phyloP scores from a whole-genome alignment of 2,329 filamentous ascomycete species.

The Fusarium nelsonii region DNA sequence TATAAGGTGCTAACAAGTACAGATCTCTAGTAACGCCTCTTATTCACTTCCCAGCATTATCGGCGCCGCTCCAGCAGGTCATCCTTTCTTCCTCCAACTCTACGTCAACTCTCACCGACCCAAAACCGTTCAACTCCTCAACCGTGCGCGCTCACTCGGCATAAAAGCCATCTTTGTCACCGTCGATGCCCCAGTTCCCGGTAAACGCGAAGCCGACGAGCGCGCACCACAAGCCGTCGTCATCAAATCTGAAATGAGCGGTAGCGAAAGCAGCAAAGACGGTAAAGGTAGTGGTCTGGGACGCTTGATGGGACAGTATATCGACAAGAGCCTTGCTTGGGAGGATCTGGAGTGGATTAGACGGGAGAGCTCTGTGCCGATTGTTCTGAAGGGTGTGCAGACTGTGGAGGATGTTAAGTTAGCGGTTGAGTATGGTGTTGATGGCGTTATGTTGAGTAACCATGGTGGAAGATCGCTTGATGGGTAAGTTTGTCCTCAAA shows the following conservation, averaged over 20 bases:
- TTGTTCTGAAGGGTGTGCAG: constrained; percentile 70
- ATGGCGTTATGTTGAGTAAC: constrained; percentile 69
- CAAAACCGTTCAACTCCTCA: constrained; percentile 62
- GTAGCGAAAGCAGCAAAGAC: constrained; percentile 60
- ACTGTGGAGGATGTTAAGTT: constrained; percentile 65
- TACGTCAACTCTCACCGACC: constrained; percentile 65
- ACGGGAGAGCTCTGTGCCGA: constrained; percentile 58
- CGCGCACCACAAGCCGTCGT: constrained; percentile 62
- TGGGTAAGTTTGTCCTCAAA: constrained; percentile 45
- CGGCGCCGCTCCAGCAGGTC: constrained; percentile 36
- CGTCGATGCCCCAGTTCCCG: constrained; percentile 67
- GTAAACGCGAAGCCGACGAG: constrained; percentile 69
- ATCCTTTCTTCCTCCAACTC: constrained; percentile 57
- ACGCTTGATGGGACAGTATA: constrained; percentile 63
- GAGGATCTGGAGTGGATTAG: constrained; percentile 66
- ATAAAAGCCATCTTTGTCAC: constrained; percentile 66
- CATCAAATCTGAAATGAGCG: constrained; percentile 54
- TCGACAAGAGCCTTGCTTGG: constrained; percentile 66
- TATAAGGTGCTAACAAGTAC: not conserved
- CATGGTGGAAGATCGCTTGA: constrained; percentile 70
- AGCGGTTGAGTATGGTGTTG: constrained; percentile 62
- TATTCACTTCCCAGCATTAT: constrained; percentile 46
- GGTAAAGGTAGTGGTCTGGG: constrained; percentile 66
- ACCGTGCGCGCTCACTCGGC: constrained; percentile 56
- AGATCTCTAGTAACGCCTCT: constrained; percentile 48